phyloP scores from a whole-genome alignment of 495 filamentous ascomycete genomes.

The Penicillium herquei region DNA sequence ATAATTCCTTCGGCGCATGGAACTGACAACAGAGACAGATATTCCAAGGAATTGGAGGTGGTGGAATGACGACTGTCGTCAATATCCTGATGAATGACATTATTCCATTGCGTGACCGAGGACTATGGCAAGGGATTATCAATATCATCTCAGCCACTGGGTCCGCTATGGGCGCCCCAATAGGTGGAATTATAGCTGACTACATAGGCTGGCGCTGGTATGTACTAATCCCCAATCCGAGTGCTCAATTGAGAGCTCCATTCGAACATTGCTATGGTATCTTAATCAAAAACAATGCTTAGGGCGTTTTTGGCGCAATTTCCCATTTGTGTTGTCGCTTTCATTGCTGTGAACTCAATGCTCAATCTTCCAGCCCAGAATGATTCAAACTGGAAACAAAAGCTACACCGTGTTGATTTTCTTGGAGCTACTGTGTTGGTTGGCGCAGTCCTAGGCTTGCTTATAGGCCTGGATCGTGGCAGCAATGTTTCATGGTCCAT shows the following conservation, averaged over 20 bases:
- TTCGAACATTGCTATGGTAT: neutral
- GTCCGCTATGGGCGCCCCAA: conserved; percentile 65
- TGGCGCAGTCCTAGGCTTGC: conserved; percentile 66
- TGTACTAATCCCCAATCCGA: neutral
- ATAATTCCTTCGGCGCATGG: neutral
- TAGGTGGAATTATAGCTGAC: conserved; percentile 72
- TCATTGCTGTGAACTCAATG: neutral
- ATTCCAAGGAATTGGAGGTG: conserved; percentile 76
- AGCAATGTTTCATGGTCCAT: conserved; percentile 70
- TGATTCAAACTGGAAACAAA: neutral
- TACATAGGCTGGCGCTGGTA: conserved; percentile 81
- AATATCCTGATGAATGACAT: conserved; percentile 77
- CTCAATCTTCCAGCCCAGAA: neutral
- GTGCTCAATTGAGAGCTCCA: too few species aligned
- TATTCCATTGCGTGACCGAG: conserved; percentile 71
- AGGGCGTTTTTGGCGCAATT: neutral
- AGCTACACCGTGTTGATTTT: conserved; percentile 64
- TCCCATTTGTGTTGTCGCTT: neutral
- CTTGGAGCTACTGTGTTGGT: conserved; percentile 71
- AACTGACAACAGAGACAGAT: conserved; percentile 23
- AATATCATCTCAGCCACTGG: conserved; percentile 78
- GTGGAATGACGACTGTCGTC: conserved; percentile 81
- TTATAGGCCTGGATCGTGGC: conserved; percentile 76
- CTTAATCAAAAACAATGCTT: neutral
- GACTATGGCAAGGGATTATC: conserved; percentile 78